These are phyloP conservation scores for Yamadazyma endophytica DNA, from an alignment of 805 yeast species.

Conservation along the genomic window DNA sequence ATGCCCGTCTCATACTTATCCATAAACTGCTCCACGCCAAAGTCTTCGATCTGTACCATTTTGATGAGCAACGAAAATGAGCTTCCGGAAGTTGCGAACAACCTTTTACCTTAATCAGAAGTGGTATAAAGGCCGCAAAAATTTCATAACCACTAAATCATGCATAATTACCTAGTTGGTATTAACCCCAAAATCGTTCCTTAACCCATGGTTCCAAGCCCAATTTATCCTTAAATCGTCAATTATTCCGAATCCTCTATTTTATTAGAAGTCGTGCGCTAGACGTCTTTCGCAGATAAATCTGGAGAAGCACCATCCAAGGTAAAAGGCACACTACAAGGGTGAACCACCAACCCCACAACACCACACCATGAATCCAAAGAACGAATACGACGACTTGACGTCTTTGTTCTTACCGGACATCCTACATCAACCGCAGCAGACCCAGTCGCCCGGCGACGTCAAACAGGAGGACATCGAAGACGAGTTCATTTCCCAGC, in stretches of 20 bases:
- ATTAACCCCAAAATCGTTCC: background rate
- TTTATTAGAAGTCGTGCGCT: no score
- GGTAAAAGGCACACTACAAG: no score
- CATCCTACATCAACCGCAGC: slow-evolving; percentile 20
- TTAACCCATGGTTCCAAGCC: background rate
- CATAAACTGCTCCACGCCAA: slow-evolving; percentile 54
- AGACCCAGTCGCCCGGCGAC: background rate
- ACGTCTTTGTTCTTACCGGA: slow-evolving; percentile 41
- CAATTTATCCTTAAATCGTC: background rate
- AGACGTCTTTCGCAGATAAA: no score
- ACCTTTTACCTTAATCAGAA: background rate
- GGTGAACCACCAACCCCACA: slow-evolving; percentile 2
- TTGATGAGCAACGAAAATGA: no score
- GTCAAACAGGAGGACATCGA: slow-evolving; percentile 4
- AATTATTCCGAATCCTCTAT: no score
- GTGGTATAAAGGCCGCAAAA: no score
- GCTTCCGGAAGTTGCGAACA: no score
- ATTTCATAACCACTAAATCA: no score
- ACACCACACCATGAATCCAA: slow-evolving; percentile 3
- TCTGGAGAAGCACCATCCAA: no score
- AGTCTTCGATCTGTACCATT: slow-evolving; percentile 36
- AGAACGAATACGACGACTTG: slow-evolving; percentile 33
- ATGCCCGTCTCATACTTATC: slow-evolving; percentile 42
- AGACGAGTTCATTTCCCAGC: slow-evolving; percentile 1
- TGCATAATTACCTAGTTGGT: no score